Base-by-base conservation (phyloP, 257 asterid genomes). In the Solanum rostratum region DNA sequence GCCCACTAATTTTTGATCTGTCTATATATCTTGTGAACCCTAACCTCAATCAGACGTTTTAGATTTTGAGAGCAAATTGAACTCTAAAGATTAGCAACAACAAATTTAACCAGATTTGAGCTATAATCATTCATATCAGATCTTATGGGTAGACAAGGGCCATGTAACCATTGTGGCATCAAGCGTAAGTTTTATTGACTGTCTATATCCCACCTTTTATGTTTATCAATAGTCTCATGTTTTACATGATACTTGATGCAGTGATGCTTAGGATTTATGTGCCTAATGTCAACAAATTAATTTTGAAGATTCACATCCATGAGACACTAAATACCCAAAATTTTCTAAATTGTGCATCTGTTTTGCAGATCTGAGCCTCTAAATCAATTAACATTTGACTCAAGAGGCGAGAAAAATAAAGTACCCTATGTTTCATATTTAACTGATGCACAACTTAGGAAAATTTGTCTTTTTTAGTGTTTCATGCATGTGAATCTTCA, bases 161-260 rank as follows among this genome's bases (percentile, higher is more conserved):
- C 84, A 30, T 85, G 90, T 80, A 12, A 1, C 70, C 87, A 88
- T 30, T 85, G 90, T 73, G 88, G 74, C 66, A 81, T 88, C 3
- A 62, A 24, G 5, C 24, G 86, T 88, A 53, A 84, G 90, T 65
- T 19, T 11, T 76, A 2, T 39, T 65, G n/a, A 49, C 54, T 55
- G 2, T 37, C 15, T 37, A 6, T 24, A 41, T 85, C 37, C 46
- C 33, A 15, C 49, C 55, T 62, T 22, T 33, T 63, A 65, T 82
- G 46, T 82, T 82, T 27, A 68, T 22, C 85, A 43, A 24, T 70
- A 60, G 27, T 82, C 43, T 45, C 16, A 45, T 19, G 79, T 5
- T 82, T 63, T 27, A 29, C 18, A 24, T 62, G 49, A 45, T 41
- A 29, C 4, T 45, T 81, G n/a, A n/a, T n/a, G n/a, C n/a, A n/a